Percentiles rank a stretch among this genome's conserved stretches.
Evolutionary conservation across 1,284 basidiomycete species (phyloP).

Genomic region (Stygiomarasmius scandens): DNA sequence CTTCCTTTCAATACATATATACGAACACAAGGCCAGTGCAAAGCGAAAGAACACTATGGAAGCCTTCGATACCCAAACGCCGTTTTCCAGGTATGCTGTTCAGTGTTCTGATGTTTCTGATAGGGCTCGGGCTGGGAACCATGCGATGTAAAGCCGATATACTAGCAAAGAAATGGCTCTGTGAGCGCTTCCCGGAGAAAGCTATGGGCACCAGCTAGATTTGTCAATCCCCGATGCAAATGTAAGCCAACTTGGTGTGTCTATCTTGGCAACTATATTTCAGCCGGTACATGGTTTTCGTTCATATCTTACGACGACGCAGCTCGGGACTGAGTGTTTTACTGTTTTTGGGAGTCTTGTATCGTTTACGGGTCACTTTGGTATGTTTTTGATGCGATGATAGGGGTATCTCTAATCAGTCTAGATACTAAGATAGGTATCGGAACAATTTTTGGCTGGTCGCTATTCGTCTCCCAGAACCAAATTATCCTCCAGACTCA

Average conservation of each 20-base stretch:
- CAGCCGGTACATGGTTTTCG: slow-evolving; percentile 72
- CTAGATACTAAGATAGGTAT: slow-evolving; percentile 72
- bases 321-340: slow-evolving; percentile 70
- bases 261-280: slow-evolving; percentile 25
- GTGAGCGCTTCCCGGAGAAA: slow-evolving; percentile 43
- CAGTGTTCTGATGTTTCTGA: background rate
- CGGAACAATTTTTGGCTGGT: slow-evolving; percentile 84
- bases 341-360: slow-evolving; percentile 72
- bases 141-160: slow-evolving; percentile 80
- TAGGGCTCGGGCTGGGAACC: background rate
- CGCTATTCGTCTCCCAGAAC: slow-evolving; percentile 63
- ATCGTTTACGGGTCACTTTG: slow-evolving; percentile 87
- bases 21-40: too few species aligned
- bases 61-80: slow-evolving; percentile 68
- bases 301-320: slow-evolving; percentile 73
- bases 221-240: slow-evolving; percentile 91
- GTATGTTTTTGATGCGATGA: slow-evolving; percentile 36
- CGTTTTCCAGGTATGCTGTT: slow-evolving; percentile 63
- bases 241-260: slow-evolving; percentile 87
- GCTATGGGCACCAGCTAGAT: slow-evolving; percentile 73
- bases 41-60: slow-evolving; percentile 48
- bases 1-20: too few species aligned
- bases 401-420: background rate
- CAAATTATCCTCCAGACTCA: slow-evolving; percentile 61
- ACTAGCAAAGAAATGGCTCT: slow-evolving; percentile 98